Percentiles rank a stretch among this genome's conserved stretches.
Conservation (phyloP, 306 rosid species). For the Aeschynomene evenia region DNA sequence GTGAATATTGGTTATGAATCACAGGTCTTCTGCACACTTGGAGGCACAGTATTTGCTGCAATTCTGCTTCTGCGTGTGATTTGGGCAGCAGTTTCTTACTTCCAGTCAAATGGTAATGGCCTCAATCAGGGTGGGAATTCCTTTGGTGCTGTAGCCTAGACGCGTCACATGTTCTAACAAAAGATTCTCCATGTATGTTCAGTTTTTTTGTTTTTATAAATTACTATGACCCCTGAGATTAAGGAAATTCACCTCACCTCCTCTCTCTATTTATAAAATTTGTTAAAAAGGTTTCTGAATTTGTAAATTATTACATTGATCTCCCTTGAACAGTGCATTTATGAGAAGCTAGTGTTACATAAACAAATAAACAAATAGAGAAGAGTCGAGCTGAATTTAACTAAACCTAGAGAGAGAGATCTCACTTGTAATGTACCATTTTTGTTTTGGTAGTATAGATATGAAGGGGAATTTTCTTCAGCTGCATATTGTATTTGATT, state of each 20-base stretch:
- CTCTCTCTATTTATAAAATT: too few relatives aligned
- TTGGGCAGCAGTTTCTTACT: constrained; percentile 60
- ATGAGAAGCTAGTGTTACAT: too few relatives aligned
- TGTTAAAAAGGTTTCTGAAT: too few relatives aligned
- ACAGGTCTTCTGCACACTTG: constrained; percentile 67
- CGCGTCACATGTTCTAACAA: not conserved
- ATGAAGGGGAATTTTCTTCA: constrained; percentile 15
- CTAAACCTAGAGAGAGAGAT: too few relatives aligned
- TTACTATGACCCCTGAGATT: too few relatives aligned
- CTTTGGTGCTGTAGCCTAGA: constrained; percentile 49
- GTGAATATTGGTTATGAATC: constrained; percentile 25
- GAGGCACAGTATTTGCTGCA: constrained; percentile 63
- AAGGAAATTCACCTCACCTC: too few relatives aligned
- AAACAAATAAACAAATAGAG: too few relatives aligned
- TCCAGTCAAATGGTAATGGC: constrained; percentile 56
- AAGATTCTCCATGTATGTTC: not conserved
- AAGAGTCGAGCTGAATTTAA: too few relatives aligned
- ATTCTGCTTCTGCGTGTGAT: constrained; percentile 60
- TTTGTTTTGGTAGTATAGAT: constrained; percentile 2
- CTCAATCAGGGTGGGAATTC: constrained; percentile 57
- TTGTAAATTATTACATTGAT: too few relatives aligned
- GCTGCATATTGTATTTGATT: constrained; percentile 10
- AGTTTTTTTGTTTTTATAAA: constrained; percentile 3
- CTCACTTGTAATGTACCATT: too few relatives aligned
- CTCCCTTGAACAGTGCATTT: too few relatives aligned